Conservation (phyloP, 1,139 yeast species). For the Nakaseomyces nivariensis region DNA sequence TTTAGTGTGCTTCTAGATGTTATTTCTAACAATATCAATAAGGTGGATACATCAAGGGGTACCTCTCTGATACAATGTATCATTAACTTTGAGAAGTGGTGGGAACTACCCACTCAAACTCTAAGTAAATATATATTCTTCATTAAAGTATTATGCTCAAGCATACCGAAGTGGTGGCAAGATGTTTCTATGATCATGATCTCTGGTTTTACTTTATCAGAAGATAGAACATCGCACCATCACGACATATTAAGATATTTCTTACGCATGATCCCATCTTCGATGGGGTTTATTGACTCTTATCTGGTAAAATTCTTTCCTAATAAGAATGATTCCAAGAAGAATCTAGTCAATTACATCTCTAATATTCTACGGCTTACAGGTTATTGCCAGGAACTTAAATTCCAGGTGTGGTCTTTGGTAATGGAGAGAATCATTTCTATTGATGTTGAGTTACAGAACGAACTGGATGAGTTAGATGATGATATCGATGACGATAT, state of each 20-base stretch:
- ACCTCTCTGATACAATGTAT: conserved; percentile 41
- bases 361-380: conserved; percentile 50
- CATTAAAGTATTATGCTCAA: conserved; percentile 67
- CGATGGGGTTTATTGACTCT: conserved; percentile 54
- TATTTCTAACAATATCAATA: conserved; percentile 42
- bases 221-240: conserved; percentile 38
- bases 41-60: conserved; percentile 38
- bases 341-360: conserved; percentile 52
- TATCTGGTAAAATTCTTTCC: conserved; percentile 60
- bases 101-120: conserved; percentile 34
- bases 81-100: conserved; percentile 49
- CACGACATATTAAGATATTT: conserved; percentile 60
- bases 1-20: conserved; percentile 37
- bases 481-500: conserved; percentile 60
- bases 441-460: conserved; percentile 88
- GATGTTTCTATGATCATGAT: conserved; percentile 66
- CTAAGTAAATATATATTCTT: conserved; percentile 55
- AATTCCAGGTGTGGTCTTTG: conserved; percentile 67
- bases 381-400: conserved; percentile 65
- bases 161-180: conserved; percentile 81
- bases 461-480: conserved; percentile 75
- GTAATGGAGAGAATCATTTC: conserved; percentile 73
- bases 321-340: conserved; percentile 57
- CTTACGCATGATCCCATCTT: conserved; percentile 68
- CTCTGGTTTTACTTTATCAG: conserved; percentile 40